A percentile compares a stretch with the other conserved stretches of the same genome.
These are phyloP conservation scores for Plasmodium sp. DNA, from an alignment of 169 alveolate species.

Conservation along the genomic window DNA sequence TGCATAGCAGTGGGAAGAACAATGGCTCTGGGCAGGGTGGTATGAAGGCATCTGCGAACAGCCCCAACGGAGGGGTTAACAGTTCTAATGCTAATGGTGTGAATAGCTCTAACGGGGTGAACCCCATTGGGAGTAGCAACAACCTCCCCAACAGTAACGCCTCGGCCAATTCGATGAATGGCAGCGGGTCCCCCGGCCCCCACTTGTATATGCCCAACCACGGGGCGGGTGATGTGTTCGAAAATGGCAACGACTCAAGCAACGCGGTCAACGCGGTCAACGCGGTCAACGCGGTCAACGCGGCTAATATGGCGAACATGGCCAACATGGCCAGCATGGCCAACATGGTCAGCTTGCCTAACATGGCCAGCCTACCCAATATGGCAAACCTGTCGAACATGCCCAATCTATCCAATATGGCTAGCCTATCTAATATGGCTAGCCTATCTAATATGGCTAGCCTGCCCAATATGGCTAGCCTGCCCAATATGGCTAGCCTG, in stretches of 20 bases:
- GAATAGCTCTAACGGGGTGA: neutral
- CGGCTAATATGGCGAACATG: neutral
- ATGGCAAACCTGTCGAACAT: neutral
- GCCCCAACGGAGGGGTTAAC: neutral
- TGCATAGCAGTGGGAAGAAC: neutral
- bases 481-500: neutral
- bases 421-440: no score
- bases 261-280: neutral
- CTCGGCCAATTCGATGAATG: conserved; percentile 1
- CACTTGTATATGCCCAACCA: conserved; percentile 19
- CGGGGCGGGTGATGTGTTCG: conserved; percentile 1
- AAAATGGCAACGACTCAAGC: conserved; percentile 8
- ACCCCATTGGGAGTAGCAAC: neutral
- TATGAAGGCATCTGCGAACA: neutral
- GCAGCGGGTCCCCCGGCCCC: neutral
- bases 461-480: neutral
- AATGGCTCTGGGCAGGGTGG: neutral
- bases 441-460: no score
- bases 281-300: neutral
- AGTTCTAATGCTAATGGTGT: neutral
- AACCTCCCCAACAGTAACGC: neutral
- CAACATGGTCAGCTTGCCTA: neutral
- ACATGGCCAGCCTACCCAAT: no score
- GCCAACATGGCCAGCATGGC: neutral
- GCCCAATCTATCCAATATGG: no score